Percentiles rank a stretch among this genome's conserved stretches.
These are phyloP conservation scores for Rosa multiflora DNA, from an alignment of 306 rosid species.

Conservation along the genomic window DNA sequence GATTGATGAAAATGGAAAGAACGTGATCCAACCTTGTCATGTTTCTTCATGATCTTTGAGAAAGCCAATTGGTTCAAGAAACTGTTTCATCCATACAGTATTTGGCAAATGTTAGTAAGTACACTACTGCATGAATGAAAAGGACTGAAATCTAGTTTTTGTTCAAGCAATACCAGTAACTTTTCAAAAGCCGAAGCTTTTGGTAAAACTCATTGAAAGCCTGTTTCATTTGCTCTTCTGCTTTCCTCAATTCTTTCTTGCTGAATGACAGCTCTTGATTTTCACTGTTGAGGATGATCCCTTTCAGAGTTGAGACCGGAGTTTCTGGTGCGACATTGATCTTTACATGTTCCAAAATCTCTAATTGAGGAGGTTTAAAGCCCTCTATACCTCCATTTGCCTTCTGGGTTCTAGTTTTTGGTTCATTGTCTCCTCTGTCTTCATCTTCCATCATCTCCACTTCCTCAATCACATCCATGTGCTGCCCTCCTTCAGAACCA, in stretches of 20 bases:
- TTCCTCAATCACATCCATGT: conserved; percentile 60
- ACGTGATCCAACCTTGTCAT: conserved; percentile 60
- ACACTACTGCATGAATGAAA: neutral
- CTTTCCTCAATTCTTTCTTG: conserved; percentile 54
- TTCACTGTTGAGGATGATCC: conserved; percentile 42
- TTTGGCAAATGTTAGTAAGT: conserved; percentile 11
- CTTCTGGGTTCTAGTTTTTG: conserved; percentile 14
- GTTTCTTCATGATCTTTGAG: conserved; percentile 85
- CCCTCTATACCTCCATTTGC: conserved; percentile 12
- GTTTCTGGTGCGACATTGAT: conserved; percentile 59
- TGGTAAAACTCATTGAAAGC: conserved; percentile 62
- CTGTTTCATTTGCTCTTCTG: conserved; percentile 48
- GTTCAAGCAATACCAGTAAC: conserved; percentile 46
- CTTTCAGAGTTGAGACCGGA: conserved; percentile 54
- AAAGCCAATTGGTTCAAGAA: conserved; percentile 70
- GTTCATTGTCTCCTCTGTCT: conserved; percentile 22
- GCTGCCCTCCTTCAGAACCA: conserved; percentile 30
- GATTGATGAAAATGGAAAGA: conserved; percentile 13
- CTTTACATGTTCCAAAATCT: conserved; percentile 53
- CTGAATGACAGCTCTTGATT: conserved; percentile 43
- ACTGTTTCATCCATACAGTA: conserved; percentile 33
- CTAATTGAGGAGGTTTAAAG: conserved; percentile 47
- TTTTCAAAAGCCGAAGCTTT: conserved; percentile 67
- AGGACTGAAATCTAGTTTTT: neutral
- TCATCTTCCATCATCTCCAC: conserved; percentile 50